Evolutionary conservation across 805 yeast genomes (phyloP).

Genomic region (Blastobotrys robertii): DNA sequence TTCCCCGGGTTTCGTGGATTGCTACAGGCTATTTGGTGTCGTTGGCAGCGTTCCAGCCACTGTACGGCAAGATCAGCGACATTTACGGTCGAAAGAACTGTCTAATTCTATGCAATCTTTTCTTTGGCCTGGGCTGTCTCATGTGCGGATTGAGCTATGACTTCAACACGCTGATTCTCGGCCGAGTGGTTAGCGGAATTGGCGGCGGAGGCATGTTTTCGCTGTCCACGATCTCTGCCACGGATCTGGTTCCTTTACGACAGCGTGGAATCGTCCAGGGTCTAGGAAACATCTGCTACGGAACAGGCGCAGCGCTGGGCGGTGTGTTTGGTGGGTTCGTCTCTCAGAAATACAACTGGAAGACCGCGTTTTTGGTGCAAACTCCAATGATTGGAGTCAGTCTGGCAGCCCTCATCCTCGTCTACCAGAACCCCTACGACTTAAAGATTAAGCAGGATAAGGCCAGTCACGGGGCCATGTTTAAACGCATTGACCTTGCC

Average conservation of each 20-base stretch:
- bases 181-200: slow-evolving; percentile 72
- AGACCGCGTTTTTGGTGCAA: slow-evolving; percentile 35
- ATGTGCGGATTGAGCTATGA: slow-evolving; percentile 43
- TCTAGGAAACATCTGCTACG: slow-evolving; percentile 63
- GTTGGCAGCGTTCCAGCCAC: slow-evolving; percentile 63
- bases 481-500: slow-evolving; percentile 45
- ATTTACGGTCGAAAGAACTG: slow-evolving; percentile 36
- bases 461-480: slow-evolving; percentile 8
- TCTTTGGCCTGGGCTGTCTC: slow-evolving; percentile 39
- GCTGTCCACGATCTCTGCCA: slow-evolving; percentile 61
- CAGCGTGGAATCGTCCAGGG: slow-evolving; percentile 81
- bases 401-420: slow-evolving; percentile 24
- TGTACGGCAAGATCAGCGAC: slow-evolving; percentile 63
- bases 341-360: slow-evolving; percentile 52
- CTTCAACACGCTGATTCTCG: slow-evolving; percentile 54
- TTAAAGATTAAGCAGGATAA: slow-evolving; percentile 10
- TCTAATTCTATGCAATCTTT: slow-evolving; percentile 31
- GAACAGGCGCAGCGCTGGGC: slow-evolving; percentile 67
- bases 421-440: slow-evolving; percentile 10
- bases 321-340: slow-evolving; percentile 49
- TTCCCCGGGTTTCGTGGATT: slow-evolving; percentile 52
- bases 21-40: slow-evolving; percentile 64
- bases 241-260: slow-evolving; percentile 68
- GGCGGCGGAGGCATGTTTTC: slow-evolving; percentile 89
- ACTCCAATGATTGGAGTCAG: slow-evolving; percentile 33